These are phyloP conservation scores for Hypsizygus marmoreus DNA, from an alignment of 768 basidiomycete genomes.

Conservation along the genomic window DNA sequence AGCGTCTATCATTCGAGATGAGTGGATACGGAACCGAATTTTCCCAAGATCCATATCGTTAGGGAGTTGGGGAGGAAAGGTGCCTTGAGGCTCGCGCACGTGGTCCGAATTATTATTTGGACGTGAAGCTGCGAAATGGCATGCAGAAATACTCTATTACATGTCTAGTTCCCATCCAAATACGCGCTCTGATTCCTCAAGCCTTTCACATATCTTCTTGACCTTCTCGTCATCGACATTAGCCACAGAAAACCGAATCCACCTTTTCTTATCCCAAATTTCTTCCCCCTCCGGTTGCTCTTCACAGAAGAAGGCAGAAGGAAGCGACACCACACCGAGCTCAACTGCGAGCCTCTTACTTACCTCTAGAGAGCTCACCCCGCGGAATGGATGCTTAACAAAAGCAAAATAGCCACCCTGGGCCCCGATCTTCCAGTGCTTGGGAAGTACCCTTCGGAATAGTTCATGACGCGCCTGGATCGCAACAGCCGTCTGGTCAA, in stretches of 20 bases:
- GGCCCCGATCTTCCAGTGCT: constrained; percentile 61
- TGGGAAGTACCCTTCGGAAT: constrained; percentile 51
- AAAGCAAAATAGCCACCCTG: constrained; percentile 82
- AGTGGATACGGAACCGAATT: too few relatives aligned
- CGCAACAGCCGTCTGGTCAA: constrained; percentile 49
- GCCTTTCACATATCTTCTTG: constrained; percentile 49
- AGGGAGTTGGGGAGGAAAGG: too few relatives aligned
- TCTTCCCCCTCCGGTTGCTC: constrained; percentile 33
- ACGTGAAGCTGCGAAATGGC: too few relatives aligned
- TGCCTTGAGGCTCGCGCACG: too few relatives aligned
- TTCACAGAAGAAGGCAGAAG: constrained; percentile 60
- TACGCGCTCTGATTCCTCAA: constrained; percentile 37
- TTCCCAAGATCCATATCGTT: too few relatives aligned
- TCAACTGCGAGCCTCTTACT: constrained; percentile 59
- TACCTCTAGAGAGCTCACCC: constrained; percentile 51
- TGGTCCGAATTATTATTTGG: too few relatives aligned
- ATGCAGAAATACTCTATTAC: background rate
- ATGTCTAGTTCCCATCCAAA: constrained; percentile 39
- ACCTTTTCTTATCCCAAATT: constrained; percentile 48
- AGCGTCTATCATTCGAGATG: too few relatives aligned
- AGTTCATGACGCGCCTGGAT: constrained; percentile 55
- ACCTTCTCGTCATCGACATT: constrained; percentile 73
- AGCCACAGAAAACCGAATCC: constrained; percentile 81
- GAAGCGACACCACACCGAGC: constrained; percentile 67
- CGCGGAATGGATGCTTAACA: constrained; percentile 63